Evolutionary conservation across 2,329 filamentous ascomycete species (phyloP).

Genomic region (Aspergillus fumigatus): DNA sequence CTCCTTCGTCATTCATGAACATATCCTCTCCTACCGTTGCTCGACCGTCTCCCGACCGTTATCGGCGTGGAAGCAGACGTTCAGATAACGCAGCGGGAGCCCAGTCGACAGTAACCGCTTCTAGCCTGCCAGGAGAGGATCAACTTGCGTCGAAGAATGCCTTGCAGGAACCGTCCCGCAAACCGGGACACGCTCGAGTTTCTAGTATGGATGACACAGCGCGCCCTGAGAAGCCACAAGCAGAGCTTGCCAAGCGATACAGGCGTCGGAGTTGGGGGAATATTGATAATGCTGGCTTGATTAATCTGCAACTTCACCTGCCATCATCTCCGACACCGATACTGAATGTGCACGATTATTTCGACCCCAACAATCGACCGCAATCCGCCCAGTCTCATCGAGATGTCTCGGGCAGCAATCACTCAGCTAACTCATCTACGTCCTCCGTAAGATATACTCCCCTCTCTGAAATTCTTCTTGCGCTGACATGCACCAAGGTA

Average conservation of each 20-base stretch:
- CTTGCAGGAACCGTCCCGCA: conserved; percentile 32
- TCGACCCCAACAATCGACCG: conserved; percentile 28
- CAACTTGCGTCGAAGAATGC: conserved; percentile 25
- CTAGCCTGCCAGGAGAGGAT: conserved; percentile 7
- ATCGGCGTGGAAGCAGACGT: conserved; percentile 63
- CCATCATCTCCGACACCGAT: conserved; percentile 29
- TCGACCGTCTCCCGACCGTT: conserved; percentile 76
- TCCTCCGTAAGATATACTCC: conserved; percentile 56
- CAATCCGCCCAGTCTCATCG: conserved; percentile 42
- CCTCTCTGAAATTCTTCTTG: not conserved
- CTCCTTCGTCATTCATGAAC: conserved; percentile 50
- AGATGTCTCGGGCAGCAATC: conserved; percentile 62
- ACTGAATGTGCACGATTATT: conserved; percentile 33
- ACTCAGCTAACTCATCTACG: conserved; percentile 49
- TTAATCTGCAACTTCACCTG: conserved; percentile 30
- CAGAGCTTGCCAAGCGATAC: conserved; percentile 70
- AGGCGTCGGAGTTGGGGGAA: conserved; percentile 79
- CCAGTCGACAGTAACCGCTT: conserved; percentile 6
- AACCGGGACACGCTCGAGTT: conserved; percentile 51
- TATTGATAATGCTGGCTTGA: conserved; percentile 45
- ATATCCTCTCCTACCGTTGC: conserved; percentile 48
- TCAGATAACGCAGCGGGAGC: conserved; percentile 42
- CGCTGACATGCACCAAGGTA: conserved; percentile 14
- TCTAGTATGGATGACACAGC: conserved; percentile 68
- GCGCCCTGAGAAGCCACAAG: conserved; percentile 47